Percentiles rank a stretch among this genome's conserved stretches.
These are phyloP conservation scores for Bimuria novae-zelandiae DNA, from an alignment of 2,329 filamentous ascomycete species.

Conservation along the genomic window DNA sequence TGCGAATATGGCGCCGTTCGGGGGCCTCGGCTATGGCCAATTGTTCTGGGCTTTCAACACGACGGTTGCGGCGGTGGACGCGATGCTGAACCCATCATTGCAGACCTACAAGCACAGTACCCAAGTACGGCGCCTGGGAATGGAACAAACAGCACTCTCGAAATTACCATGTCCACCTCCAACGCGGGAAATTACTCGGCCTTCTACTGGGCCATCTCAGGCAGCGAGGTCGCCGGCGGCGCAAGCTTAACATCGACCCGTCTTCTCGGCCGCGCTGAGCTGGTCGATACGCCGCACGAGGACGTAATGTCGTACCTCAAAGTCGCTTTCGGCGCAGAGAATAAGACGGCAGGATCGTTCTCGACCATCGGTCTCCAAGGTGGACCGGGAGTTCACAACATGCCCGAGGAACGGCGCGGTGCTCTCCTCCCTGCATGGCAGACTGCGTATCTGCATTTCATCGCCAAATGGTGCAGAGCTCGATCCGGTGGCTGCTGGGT, in stretches of 20 bases:
- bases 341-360: constrained; percentile 24
- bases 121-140: background rate
- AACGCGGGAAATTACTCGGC: background rate
- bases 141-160: constrained; percentile 7
- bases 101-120: background rate
- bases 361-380: constrained; percentile 28
- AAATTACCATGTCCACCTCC: background rate
- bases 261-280: background rate
- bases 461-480: constrained; percentile 28
- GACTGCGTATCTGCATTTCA: constrained; percentile 38
- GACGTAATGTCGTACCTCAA: constrained; percentile 12
- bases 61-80: constrained; percentile 17
- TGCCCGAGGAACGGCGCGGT: constrained; percentile 22
- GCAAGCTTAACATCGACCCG: background rate
- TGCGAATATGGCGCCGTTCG: background rate
- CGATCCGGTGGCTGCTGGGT: background rate
- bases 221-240: background rate
- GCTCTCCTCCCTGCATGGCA: constrained; percentile 43
- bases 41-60: constrained; percentile 31
- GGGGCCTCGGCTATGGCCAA: constrained; percentile 20
- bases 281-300: background rate
- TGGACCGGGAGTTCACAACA: constrained; percentile 33
- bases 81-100: constrained; percentile 21
- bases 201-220: background rate
- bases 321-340: constrained; percentile 19